These are phyloP conservation scores for Tilletia setariae DNA, from an alignment of 1,284 basidiomycete genomes.

Conservation along the genomic window DNA sequence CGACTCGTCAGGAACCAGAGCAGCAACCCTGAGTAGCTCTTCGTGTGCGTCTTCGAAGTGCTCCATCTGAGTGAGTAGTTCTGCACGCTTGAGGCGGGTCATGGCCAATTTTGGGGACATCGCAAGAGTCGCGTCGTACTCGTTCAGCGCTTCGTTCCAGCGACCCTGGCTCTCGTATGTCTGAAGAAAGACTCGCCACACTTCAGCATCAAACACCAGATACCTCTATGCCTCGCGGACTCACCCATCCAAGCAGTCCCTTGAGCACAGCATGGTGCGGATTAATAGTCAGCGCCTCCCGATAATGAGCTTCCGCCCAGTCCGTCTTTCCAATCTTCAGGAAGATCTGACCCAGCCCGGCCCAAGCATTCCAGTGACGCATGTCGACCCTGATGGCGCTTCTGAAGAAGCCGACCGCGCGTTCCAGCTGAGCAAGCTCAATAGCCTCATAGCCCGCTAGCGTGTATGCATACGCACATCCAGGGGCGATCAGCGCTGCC, in stretches of 20 bases:
- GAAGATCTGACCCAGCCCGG: constrained; percentile 46
- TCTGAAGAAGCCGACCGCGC: constrained; percentile 46
- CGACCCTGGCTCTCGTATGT: constrained; percentile 12
- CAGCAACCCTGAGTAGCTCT: constrained; percentile 40
- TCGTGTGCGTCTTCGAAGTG: constrained; percentile 32
- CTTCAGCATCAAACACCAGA: not conserved
- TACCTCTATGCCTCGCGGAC: too few species aligned
- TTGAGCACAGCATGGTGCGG: constrained; percentile 41
- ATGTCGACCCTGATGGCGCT: constrained; percentile 43
- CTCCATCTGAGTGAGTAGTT: constrained; percentile 24
- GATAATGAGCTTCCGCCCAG: constrained; percentile 40
- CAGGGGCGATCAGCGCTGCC: constrained; percentile 40
- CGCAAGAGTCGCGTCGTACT: constrained; percentile 26
- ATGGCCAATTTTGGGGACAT: constrained; percentile 30
- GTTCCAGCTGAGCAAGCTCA: constrained; percentile 41
- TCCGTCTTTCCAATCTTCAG: constrained; percentile 36
- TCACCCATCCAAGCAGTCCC: constrained; percentile 45
- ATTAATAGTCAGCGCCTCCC: constrained; percentile 41
- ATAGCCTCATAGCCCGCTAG: constrained; percentile 51
- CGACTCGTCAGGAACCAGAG: constrained; percentile 44
- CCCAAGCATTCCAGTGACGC: constrained; percentile 52
- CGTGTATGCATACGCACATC: constrained; percentile 51
- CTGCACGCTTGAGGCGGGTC: constrained; percentile 27
- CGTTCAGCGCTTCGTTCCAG: constrained; percentile 24
- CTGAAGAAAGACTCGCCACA: not conserved